phyloP scores from a whole-genome alignment of 768 basidiomycete species.

The Lactarius akahatsu region DNA sequence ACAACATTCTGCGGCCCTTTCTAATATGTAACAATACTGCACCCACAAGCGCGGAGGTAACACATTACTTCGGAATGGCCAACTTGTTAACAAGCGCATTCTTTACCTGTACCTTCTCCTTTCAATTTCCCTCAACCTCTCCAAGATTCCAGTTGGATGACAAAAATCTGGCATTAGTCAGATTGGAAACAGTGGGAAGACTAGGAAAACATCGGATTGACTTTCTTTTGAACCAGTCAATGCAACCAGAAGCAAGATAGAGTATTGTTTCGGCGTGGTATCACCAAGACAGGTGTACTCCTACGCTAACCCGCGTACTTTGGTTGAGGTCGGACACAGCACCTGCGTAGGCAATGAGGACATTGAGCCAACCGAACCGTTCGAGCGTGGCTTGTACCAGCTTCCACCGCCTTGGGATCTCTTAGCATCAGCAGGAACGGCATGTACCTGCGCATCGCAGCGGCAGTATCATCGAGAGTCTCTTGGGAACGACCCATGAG shows the following conservation, averaged over 20 bases:
- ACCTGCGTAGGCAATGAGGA: slow-evolving; percentile 29
- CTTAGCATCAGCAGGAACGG: slow-evolving; percentile 27
- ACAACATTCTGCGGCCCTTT: too few species aligned
- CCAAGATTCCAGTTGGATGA: slow-evolving; percentile 17
- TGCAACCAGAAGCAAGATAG: slow-evolving; percentile 30
- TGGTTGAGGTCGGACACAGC: too few species aligned
- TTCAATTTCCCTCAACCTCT: slow-evolving; percentile 10
- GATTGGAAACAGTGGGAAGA: too few species aligned
- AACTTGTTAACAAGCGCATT: slow-evolving; percentile 14
- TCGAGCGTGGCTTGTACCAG: slow-evolving; percentile 29
- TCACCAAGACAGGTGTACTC: neutral
- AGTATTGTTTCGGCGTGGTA: slow-evolving; percentile 18
- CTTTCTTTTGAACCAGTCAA: slow-evolving; percentile 31
- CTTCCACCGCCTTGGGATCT: neutral
- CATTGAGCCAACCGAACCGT: slow-evolving; percentile 31
- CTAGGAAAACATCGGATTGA: neutral
- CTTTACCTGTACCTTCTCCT: slow-evolving; percentile 10
- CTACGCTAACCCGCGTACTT: neutral
- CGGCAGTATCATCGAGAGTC: slow-evolving; percentile 28
- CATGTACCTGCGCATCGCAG: slow-evolving; percentile 20
- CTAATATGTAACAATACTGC: too few species aligned
- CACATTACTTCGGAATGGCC: slow-evolving; percentile 2
- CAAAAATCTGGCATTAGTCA: slow-evolving; percentile 1
- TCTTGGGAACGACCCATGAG: slow-evolving; percentile 19
- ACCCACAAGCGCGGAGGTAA: neutral